phyloP scores from a whole-genome alignment of 345 rosid species.

The Gossypium anomalum region DNA sequence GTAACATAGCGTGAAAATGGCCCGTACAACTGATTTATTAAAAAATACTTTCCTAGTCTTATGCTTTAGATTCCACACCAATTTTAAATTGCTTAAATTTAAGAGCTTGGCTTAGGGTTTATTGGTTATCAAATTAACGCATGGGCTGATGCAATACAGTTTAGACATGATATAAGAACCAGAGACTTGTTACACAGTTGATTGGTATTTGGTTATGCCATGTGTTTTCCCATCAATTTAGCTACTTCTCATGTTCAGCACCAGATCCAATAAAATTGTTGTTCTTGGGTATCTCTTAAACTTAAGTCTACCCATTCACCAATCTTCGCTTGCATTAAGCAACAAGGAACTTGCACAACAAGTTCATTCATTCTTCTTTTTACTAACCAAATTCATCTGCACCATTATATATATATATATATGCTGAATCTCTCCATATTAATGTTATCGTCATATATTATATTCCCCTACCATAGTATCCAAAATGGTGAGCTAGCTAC shows the following conservation, averaged over 20 bases:
- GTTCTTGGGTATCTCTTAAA: neutral
- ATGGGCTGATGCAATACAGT: no score
- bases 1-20: no score
- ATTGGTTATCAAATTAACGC: no score
- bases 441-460: neutral
- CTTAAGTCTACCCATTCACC: neutral
- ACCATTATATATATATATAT: neutral
- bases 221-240: neutral
- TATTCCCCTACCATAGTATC: neutral
- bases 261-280: neutral
- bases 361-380: neutral
- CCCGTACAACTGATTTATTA: no score
- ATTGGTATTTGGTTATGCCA: no score
- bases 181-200: no score
- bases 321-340: neutral
- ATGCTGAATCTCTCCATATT: neutral
- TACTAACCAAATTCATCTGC: neutral
- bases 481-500: constrained; percentile 4
- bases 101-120: no score
- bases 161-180: no score
- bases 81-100: no score
- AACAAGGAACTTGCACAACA: constrained; percentile 1
- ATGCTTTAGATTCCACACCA: no score
- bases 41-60: no score
- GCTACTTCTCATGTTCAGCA: neutral